Conservation (phyloP, 306 rosid species). For the Oxytropis ochrocephala region DNA sequence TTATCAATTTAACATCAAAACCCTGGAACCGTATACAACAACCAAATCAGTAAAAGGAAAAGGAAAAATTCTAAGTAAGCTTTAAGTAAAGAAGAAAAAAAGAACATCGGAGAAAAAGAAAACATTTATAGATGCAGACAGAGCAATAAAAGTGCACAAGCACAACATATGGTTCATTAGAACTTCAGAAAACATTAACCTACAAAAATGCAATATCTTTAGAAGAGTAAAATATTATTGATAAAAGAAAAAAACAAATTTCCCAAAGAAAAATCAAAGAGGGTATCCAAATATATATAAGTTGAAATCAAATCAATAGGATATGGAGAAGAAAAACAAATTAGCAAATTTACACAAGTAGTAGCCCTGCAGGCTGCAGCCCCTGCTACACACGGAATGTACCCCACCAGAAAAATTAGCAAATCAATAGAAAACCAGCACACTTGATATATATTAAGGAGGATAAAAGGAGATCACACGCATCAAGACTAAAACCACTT, state of each 20-base stretch:
- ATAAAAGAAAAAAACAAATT: conserved; percentile 3
- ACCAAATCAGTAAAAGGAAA: neutral
- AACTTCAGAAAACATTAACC: neutral
- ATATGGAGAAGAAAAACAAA: neutral
- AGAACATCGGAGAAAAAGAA: neutral
- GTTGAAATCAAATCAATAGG: neutral
- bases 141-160: neutral
- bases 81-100: conserved; percentile 1
- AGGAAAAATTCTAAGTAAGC: neutral
- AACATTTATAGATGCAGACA: neutral
- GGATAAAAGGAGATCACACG: neutral
- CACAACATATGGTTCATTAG: neutral
- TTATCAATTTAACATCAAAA: conserved; percentile 76
- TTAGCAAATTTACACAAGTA: neutral
- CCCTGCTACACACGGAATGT: neutral
- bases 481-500: neutral
- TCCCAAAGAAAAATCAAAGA: neutral
- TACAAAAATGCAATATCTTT: neutral
- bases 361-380: neutral
- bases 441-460: neutral
- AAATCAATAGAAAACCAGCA: neutral
- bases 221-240: neutral
- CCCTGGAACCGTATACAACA: conserved; percentile 56
- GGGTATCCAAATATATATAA: neutral
- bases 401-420: neutral